Base-by-base conservation (phyloP, 192 early-diverging fungal genomes). In the Allomyces arbusculus region DNA sequence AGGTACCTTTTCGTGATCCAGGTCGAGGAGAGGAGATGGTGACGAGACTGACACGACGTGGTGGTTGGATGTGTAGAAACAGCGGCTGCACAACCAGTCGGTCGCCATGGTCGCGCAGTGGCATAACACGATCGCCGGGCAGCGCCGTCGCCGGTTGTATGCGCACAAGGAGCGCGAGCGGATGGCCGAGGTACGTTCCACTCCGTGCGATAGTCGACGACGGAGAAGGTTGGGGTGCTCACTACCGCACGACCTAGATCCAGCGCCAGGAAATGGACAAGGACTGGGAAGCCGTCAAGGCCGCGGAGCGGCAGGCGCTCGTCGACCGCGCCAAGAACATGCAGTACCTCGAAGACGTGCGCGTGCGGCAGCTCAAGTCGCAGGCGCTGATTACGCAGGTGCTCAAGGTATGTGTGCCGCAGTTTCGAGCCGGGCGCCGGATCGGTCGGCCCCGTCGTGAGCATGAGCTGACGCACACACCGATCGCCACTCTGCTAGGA, bases 41-140 rank as follows among this genome's bases (percentile, higher is more conserved):
- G 26, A 28, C 4, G 1, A 28, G 4, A 8, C 33, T 40, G 0
- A 40, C 33, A 0, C 8, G 33, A 4, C 33, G 33, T 40, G 33
- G 4, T 3, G 33, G 33, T 7, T n/a, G n/a, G n/a, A n/a, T n/a
- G 7, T 3, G 7, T 40, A 80, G 76, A 71, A 72, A 61, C 63
- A 73, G 50, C 64, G 63, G 12, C 67, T 80, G 23, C 76, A 77
- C 62, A 16, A 55, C 28, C n/a, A 73, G 55, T 80, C 79, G 0
- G 63, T 69, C 11, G 55, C 70, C 23, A 62, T 69, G 12, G 74
- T 74, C 19, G 70, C 73, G 44, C 62, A 24, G 23, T 80, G 79
- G 79, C 67, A 67, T 28, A 80, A 78, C 68, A 80, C 79, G 1
- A 72, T 80, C n/a, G 66, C 75, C 62, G 79, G 79, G 3, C 68